Base-by-base conservation (phyloP, 805 yeast genomes). In the Candida stauntonica region DNA sequence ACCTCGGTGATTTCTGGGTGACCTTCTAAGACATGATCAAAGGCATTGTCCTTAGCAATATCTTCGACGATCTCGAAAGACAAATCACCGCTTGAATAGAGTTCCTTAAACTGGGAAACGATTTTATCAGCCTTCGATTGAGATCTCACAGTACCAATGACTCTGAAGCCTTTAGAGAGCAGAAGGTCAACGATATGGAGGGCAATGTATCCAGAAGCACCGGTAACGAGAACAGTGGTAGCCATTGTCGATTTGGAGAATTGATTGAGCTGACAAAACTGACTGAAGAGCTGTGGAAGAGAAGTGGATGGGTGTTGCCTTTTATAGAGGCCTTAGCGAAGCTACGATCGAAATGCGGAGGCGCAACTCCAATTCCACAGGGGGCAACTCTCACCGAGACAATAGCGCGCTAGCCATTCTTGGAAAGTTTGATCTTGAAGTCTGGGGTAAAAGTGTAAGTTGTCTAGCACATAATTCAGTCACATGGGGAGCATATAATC, bases 1-100 rank as follows among this genome's bases (percentile, higher is more conserved):
- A 79, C 77, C 24, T 69, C 73, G 11, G 63, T 62, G 39, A 77
- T 69, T 29, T 77, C 80, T 24, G 72, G 70, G 23, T 71, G 68
- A 7, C 61, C 62, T 47, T 67, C 55, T 47, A 77, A 63, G 1
- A 69, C 67, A 7, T 55, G 54, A 39, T 70, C 71, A 43, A 73
- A 73, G 0, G 77, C 75, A 12, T 64, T 64, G n/a, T 52, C 61
- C 12, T 59, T 56, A 7, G 64, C 64, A 35, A 77, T 67, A 46
- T 75, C 81, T 5, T 60, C 52, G 16, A 77, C 74, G 14, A 76
- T 49, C 33, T 63, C 77, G 43, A 69, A 72, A 4, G 57, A 48
- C 43, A 74, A 64, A 26, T 61, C 55, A 19, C 54, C 64, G 38
- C 39, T 50, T 38, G 63, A 68, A 40, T 50, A 60, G 32, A 45